Percentiles rank a stretch among this genome's conserved stretches.
These are phyloP conservation scores for Boletus edulis DNA, from an alignment of 768 basidiomycete genomes.

Conservation along the genomic window DNA sequence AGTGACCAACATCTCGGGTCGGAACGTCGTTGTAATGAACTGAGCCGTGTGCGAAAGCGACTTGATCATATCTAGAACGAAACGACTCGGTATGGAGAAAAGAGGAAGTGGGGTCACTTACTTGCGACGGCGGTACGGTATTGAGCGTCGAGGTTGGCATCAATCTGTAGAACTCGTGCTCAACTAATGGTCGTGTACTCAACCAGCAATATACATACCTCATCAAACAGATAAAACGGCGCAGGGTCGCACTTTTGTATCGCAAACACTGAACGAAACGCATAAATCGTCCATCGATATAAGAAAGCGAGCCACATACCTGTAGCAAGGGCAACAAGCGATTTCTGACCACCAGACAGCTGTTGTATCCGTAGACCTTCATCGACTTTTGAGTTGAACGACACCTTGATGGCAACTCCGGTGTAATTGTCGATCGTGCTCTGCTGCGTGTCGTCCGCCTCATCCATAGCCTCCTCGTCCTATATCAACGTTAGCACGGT, in stretches of 20 bases:
- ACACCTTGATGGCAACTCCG: slow-evolving; percentile 96
- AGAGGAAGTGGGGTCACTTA: slow-evolving; percentile 36
- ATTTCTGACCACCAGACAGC: slow-evolving; percentile 96
- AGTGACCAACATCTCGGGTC: slow-evolving; percentile 93
- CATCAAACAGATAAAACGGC: slow-evolving; percentile 99
- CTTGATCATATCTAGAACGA: slow-evolving; percentile 71
- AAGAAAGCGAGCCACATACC: slow-evolving; percentile 42
- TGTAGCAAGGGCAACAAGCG: slow-evolving; percentile 91
- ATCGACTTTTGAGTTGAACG: slow-evolving; percentile 98
- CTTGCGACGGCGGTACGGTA: slow-evolving; percentile 96
- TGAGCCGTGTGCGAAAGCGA: slow-evolving; percentile 84
- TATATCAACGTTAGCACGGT: slow-evolving; percentile 22
- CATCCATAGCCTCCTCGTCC: slow-evolving; percentile 71
- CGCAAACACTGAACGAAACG: slow-evolving; percentile 72
- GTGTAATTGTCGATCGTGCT: slow-evolving; percentile 91
- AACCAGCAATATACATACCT: slow-evolving; percentile 42
- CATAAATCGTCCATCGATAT: slow-evolving; percentile 1
- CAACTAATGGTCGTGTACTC: not conserved
- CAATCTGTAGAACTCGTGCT: slow-evolving; percentile 55
- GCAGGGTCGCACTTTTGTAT: slow-evolving; percentile 99
- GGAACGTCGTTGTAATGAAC: slow-evolving; percentile 98
- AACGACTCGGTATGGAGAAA: slow-evolving; percentile 36
- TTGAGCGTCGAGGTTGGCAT: slow-evolving; percentile 96
- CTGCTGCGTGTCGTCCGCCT: slow-evolving; percentile 69
- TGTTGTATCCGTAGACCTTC: slow-evolving; percentile 97